Percentiles rank a stretch among this genome's conserved stretches.
phyloP scores from a whole-genome alignment of 1,284 basidiomycete species.

The Ustilago esculenta region DNA sequence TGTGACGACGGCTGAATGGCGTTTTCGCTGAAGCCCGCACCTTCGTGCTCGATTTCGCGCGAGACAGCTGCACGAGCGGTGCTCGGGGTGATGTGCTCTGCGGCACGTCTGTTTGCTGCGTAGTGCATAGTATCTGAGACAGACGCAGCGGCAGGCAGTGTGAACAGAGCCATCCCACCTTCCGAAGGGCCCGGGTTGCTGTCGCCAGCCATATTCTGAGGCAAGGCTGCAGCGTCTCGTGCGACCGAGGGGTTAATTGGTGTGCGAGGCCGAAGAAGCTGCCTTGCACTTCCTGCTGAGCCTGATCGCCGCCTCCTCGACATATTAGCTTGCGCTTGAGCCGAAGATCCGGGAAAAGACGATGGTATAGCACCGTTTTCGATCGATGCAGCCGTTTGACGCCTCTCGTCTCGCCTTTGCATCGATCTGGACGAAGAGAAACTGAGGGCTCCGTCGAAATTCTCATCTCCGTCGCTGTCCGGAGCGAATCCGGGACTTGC shows the following conservation, averaged over 20 bases:
- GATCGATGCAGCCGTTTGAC: slow-evolving; percentile 11
- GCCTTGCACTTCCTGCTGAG: slow-evolving; percentile 29
- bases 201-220: background rate
- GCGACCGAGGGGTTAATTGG: slow-evolving; percentile 11
- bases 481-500: slow-evolving; percentile 34
- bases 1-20: slow-evolving; percentile 16
- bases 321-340: slow-evolving; percentile 14
- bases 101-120: too few relatives aligned
- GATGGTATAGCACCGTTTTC: slow-evolving; percentile 4
- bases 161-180: background rate
- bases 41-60: background rate
- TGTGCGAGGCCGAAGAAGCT: slow-evolving; percentile 27
- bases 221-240: background rate
- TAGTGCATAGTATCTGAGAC: too few relatives aligned
- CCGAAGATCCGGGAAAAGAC: slow-evolving; percentile 10
- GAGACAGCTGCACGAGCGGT: background rate
- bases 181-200: background rate
- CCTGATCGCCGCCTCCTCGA: slow-evolving; percentile 25
- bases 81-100: background rate
- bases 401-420: slow-evolving; percentile 32
- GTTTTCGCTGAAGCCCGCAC: slow-evolving; percentile 1
- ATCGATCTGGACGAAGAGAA: slow-evolving; percentile 37
- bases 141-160: background rate
- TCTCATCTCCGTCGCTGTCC: slow-evolving; percentile 42
- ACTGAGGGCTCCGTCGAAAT: slow-evolving; percentile 20